phyloP scores from a whole-genome alignment of 2,329 filamentous ascomycete species.

The Colletotrichum chlorophyti region DNA sequence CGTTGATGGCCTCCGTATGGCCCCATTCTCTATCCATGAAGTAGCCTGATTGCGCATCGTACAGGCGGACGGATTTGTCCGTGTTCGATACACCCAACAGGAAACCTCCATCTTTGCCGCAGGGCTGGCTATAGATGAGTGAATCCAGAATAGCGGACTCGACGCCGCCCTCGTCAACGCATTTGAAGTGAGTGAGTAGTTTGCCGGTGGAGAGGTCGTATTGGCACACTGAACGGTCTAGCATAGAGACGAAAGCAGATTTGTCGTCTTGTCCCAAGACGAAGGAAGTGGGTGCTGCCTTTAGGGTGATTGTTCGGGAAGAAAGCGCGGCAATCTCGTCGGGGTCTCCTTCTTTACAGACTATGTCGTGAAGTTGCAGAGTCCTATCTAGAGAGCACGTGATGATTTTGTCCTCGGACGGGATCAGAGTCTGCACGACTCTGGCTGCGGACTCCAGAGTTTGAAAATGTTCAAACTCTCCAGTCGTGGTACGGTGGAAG shows the following conservation, averaged over 20 bases:
- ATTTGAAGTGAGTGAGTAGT: slow-evolving; percentile 77
- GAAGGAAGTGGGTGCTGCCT: slow-evolving; percentile 88
- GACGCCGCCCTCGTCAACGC: slow-evolving; percentile 77
- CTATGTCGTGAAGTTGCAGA: slow-evolving; percentile 80
- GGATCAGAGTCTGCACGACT: slow-evolving; percentile 77
- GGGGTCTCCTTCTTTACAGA: slow-evolving; percentile 70
- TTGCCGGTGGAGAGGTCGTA: slow-evolving; percentile 73
- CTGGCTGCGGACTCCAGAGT: slow-evolving; percentile 92
- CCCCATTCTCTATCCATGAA: slow-evolving; percentile 92
- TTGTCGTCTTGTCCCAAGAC: slow-evolving; percentile 68
- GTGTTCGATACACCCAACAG: slow-evolving; percentile 91
- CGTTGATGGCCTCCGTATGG: slow-evolving; percentile 92
- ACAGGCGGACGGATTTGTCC: slow-evolving; percentile 93
- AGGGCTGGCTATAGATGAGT: slow-evolving; percentile 68
- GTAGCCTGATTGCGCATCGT: slow-evolving; percentile 77
- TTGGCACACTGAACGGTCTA: slow-evolving; percentile 66
- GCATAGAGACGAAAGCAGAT: slow-evolving; percentile 63
- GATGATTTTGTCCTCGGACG: slow-evolving; percentile 76
- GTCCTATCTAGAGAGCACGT: slow-evolving; percentile 91
- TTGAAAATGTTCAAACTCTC: slow-evolving; percentile 79
- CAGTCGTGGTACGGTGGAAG: slow-evolving; percentile 68
- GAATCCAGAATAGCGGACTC: slow-evolving; percentile 87
- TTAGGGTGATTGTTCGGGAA: slow-evolving; percentile 78
- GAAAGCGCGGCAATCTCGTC: slow-evolving; percentile 79
- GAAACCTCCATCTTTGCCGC: slow-evolving; percentile 64